Evolutionary conservation across 2,329 filamentous ascomycete species (phyloP), one percentile per base, ranked within the genome.

Genomic region (Penicillium sp.): DNA sequence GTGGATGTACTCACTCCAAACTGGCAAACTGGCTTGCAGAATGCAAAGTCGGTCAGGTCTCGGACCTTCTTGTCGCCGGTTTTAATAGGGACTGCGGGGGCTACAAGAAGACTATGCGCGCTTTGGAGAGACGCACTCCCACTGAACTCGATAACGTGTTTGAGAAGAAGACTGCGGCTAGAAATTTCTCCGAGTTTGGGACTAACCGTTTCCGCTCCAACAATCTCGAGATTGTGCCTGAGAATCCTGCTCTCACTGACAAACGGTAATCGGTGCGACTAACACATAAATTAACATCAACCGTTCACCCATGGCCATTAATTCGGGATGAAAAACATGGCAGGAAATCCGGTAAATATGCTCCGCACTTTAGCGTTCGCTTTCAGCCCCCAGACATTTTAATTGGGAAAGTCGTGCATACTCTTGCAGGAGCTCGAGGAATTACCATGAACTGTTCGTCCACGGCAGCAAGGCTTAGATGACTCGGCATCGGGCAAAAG

Each of bases 91-190:
- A 78, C 52, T 67, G 71, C 4, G 76, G 77, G 49, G 76, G 76
- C 39, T 77, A 78, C 47, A 69, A 74, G 22, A 73, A 74, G 46
- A 77, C 74, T 0, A 70, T 77, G 43, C 70, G 66, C 10, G 76
- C 72, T 52, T 64, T 77, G 8, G 54, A 74, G 3, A 89, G 87
- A 6, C 81, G 88, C 34, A 86, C 86, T 0, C 95, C 91, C 62
- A 89, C 88, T 6, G 89, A 95, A 69, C 73, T 95, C 46, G 89
- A 95, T 65, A 61, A 94, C 39, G 74, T 95, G 40, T 95, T 95
- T 60, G 87, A 95, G 71, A 77, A 80, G 51, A 74, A 77, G 1
- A 72, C 91, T 18, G 77, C 78, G 54, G 86, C 87, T 7, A 76
- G 88, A 58, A 85, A 89, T 60, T 94, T 93, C 64, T 78, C 81